Evolutionary conservation across 2,329 filamentous ascomycete genomes (phyloP), one percentile per base, ranked within the genome.

Genomic region (Metarhizium anisopliae): DNA sequence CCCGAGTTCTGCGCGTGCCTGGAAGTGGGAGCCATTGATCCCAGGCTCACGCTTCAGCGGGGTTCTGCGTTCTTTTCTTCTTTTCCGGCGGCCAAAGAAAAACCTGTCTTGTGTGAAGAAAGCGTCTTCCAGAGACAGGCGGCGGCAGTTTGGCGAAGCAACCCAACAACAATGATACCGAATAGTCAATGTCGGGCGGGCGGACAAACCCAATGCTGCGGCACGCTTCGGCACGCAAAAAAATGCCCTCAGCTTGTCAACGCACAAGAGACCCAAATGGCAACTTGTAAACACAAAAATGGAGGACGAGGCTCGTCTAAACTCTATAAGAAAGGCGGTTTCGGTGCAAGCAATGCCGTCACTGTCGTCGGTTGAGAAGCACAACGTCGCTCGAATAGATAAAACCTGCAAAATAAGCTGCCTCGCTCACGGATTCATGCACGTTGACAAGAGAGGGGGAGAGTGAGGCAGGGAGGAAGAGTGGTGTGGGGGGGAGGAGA

Each of bases 1-100:
- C 90, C 91, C 75, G 89, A 83, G 72, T 84, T 88, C 52, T 70
- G 81, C 67, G 68, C 66, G 67, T 69, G 72, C 70, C 69, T 68
- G 62, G 70, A 73, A 61, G 78, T 76, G 71, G 78, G 77, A 61
- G 76, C 74, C 79, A 81, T 82, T 64, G 64, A 30, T 65, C 59
- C 62, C 61, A 66, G 62, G 63, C 63, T 63, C 63, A 60, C 56
- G 55, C 58, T 50, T 32, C 51, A 38, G 45, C 13, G 55, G 29
- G 29, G 16, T 35, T 2, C 32, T 35, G 32, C 32, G 6, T 45
- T 30, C 4, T 49, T 29, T 20, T 5, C 5, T 29, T 47, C 10
- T 10, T 47, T n/a, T 2, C 18, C 20, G 11, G 18, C 6, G 3
- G 13, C 45, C 45, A 32, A 30, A 30, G 3, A 45, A 25, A n/a